A percentile compares a stretch with the other conserved stretches of the same genome.
phyloP scores from a whole-genome alignment of 768 basidiomycete genomes.

The Obba rivulosa region DNA sequence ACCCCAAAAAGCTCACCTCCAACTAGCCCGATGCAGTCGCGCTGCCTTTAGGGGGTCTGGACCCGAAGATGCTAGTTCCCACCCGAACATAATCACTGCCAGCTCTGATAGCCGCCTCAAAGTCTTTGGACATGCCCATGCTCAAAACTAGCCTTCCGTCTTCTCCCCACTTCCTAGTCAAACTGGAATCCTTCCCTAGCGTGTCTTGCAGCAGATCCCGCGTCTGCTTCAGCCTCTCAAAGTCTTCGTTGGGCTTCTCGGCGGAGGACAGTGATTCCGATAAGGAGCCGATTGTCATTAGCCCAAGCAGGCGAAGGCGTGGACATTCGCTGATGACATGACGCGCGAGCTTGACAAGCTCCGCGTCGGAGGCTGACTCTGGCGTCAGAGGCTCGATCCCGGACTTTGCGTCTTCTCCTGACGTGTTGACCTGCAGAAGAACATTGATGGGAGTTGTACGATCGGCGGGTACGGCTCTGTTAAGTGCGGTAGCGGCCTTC shows the following conservation, averaged over 20 bases:
- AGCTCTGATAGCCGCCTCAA: constrained; percentile 75
- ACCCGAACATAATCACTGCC: constrained; percentile 89
- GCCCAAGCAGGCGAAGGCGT: constrained; percentile 66
- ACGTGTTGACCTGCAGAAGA: constrained; percentile 93
- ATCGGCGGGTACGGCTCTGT: constrained; percentile 61
- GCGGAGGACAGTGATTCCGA: constrained; percentile 56
- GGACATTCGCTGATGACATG: constrained; percentile 74
- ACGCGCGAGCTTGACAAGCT: constrained; percentile 60
- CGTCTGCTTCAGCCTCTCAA: constrained; percentile 61
- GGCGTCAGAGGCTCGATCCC: constrained; percentile 62
- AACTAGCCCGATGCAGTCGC: no score
- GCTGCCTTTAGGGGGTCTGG: constrained; percentile 49
- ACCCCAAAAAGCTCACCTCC: no score
- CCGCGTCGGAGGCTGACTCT: constrained; percentile 29
- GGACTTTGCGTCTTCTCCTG: constrained; percentile 86
- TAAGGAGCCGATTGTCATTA: constrained; percentile 96
- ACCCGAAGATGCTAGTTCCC: constrained; percentile 87
- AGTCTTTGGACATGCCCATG: constrained; percentile 98
- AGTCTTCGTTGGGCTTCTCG: constrained; percentile 62
- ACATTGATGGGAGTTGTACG: constrained; percentile 65
- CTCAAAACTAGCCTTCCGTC: constrained; percentile 59
- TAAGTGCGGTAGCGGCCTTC: constrained; percentile 75
- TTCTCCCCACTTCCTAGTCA: constrained; percentile 30
- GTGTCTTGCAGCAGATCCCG: constrained; percentile 49
- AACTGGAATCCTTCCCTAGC: constrained; percentile 27